Conservation (phyloP, 768 basidiomycete species). For the Pisolithus orientalis region DNA sequence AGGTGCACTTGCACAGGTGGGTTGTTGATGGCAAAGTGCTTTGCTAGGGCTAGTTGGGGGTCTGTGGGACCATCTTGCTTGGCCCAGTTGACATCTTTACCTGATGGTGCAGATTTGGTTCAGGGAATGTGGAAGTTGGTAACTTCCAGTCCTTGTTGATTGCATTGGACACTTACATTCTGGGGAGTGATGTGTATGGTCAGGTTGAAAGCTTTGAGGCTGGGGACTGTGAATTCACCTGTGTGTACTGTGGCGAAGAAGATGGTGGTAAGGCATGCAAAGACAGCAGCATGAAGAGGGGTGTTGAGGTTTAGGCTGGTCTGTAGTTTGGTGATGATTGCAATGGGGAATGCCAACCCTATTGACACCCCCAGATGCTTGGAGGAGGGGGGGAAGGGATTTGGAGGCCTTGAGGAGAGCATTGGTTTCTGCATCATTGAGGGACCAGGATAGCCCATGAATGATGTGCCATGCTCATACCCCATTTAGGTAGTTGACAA, state of each 20-base stretch:
- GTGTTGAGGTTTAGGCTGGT: slow-evolving; percentile 18
- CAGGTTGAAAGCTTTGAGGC: slow-evolving; percentile 26
- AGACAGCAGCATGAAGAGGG: slow-evolving; percentile 31
- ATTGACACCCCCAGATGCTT: slow-evolving; percentile 14
- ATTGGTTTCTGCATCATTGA: slow-evolving; percentile 22
- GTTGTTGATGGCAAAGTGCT: slow-evolving; percentile 23
- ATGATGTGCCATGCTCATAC: slow-evolving; percentile 43
- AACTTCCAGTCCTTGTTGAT: slow-evolving; percentile 13
- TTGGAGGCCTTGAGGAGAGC: slow-evolving; percentile 13
- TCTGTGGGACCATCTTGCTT: slow-evolving; percentile 5
- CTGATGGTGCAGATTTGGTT: slow-evolving; percentile 2
- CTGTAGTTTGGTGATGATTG: not conserved
- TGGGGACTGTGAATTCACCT: slow-evolving; percentile 34
- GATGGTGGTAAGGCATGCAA: slow-evolving; percentile 10
- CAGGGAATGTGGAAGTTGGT: slow-evolving; percentile 16
- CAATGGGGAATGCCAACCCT: slow-evolving; percentile 24
- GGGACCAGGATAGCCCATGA: slow-evolving; percentile 31
- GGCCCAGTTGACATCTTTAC: slow-evolving; percentile 13
- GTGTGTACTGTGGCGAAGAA: slow-evolving; percentile 31
- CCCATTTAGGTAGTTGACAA: slow-evolving; percentile 33
- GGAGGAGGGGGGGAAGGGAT: slow-evolving; percentile 7
- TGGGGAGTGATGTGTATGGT: slow-evolving; percentile 21
- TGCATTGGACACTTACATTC: too few relatives aligned
- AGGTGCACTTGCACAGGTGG: slow-evolving; percentile 5
- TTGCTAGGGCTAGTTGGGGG: not conserved